Evolutionary conservation across 805 yeast species (phyloP), one percentile per base, ranked within the genome.

Genomic region (Spathaspora sp.): DNA sequence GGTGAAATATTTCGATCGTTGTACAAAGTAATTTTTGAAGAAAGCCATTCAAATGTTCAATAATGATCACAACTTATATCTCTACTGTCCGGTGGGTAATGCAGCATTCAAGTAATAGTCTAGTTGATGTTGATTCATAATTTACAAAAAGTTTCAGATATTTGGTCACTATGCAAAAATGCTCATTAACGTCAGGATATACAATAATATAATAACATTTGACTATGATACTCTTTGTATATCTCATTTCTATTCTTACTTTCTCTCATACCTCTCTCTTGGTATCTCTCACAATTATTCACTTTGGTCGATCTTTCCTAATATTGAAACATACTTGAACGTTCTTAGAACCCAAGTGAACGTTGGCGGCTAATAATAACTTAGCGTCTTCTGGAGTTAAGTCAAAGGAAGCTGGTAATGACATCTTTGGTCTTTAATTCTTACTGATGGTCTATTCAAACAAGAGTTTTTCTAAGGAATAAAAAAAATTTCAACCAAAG

Each of bases 261-360:
- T 31, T 8, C 35, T 31, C 12, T 23, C 26, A 23, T 23, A 23
- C 26, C 31, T 31, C 3, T 10, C 35, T 31, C 35, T 14, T 31
- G 12, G n/a, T 14, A 11, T 31, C n/a, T 31, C 10, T 11, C 12
- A 31, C 35, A 14, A 31, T 31, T 23, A 31, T 31, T 31, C 35
- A 11, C 35, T 31, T 35, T 35, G 17, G 3, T 35, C 40, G 17
- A 35, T 35, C 40, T n/a, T 7, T 35, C 17, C 44, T 8, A 42
- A 42, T 20, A 18, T 42, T 29, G 19, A 35, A 45, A 84, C 92
- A 80, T 86, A 88, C 96, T 84, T 92, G 97, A 78, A 93, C 96
- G 90, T 94, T 94, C 90, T 94, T 94, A 77, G 98, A 86, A 80
- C 99, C 99, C 78, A 94, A 87, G 85, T 94, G 99, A 72, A 86